Evolutionary conservation across 495 filamentous ascomycete genomes (phyloP).

Genomic region (Penicillium cataractarum): DNA sequence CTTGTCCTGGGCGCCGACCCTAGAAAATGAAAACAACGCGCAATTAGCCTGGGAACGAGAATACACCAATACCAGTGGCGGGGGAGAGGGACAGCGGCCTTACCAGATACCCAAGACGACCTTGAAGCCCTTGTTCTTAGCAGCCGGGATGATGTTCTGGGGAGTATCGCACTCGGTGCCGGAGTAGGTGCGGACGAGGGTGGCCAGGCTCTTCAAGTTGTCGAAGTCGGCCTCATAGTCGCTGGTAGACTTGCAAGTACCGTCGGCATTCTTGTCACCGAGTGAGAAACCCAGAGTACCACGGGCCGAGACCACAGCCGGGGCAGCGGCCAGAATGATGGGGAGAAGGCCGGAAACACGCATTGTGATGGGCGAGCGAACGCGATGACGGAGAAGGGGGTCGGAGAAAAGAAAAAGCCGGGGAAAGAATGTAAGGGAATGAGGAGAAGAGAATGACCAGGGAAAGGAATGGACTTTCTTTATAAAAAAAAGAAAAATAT

Average conservation of each 20-base stretch:
- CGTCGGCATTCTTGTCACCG: constrained; percentile 55
- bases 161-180: constrained; percentile 66
- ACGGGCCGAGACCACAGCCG: constrained; percentile 44
- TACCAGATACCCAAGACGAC: constrained; percentile 81
- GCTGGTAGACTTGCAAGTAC: constrained; percentile 61
- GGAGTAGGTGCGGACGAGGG: constrained; percentile 72
- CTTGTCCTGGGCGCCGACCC: constrained; percentile 57
- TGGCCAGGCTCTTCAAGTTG: constrained; percentile 53
- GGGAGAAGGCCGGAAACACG: constrained; percentile 46
- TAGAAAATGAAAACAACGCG: constrained; percentile 26
- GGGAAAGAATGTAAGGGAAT: constrained; percentile 2
- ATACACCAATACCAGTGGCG: neutral
- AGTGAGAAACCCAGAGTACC: constrained; percentile 56
- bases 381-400: constrained; percentile 12
- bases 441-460: neutral
- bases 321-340: constrained; percentile 43
- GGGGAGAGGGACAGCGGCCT: constrained; percentile 12
- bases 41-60: constrained; percentile 10
- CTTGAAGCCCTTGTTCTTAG: constrained; percentile 70
- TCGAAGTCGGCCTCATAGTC: constrained; percentile 76
- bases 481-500: neutral
- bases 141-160: constrained; percentile 69
- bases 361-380: constrained; percentile 40
- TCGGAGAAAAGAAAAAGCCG: constrained; percentile 9
- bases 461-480: constrained; percentile 3